Evolutionary conservation across 2,329 filamentous ascomycete genomes (phyloP), one percentile per base, ranked within the genome.

Genomic region (Xylaria hypoxylon): DNA sequence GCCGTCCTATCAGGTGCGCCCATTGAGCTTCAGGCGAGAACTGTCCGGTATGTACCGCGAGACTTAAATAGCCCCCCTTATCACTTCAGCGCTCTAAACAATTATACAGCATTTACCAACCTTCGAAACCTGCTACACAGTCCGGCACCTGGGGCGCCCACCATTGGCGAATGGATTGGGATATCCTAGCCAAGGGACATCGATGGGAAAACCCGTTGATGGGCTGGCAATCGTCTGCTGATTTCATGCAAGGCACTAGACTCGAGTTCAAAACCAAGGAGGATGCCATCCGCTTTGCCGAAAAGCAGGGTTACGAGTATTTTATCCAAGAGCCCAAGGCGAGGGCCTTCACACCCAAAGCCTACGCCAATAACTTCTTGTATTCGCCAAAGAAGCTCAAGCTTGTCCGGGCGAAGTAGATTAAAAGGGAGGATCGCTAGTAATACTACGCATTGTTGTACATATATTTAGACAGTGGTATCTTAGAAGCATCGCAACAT

Each of bases 251-350:
- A 80, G 95, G 94, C 76, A 97, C 94, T 55, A 88, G 94, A 78
- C 81, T 99, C 75, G 90, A 90, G 80, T 99, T 99, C 87, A 92
- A 92, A 80, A 87, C 85, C 75, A 98, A 97, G 85, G 94, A 98
- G 79, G 95, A 97, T 74, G 96, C 96, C 71, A 95, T 99, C 76
- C 84, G 86, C 65, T 99, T 99, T 77, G 96, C 96, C 26, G 92
- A 98, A 84, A 99, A 98, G 87, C 96, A 99, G 81, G 96, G 96
- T 40, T 99, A 99, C 79, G 95, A 99, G 79, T 99, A 97, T 82
- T 98, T 96, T 79, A 94, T 99, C 26, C 96, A 98, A 85, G 96
- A 98, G 83, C 95, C 96, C 40, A 96, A 97, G 77, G 88, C 89
- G 81, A 89, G 96, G 77, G 92, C 90, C 77, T 90, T 97, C 75